These are phyloP conservation scores for Blastobotrys americana DNA, from an alignment of 805 yeast species.

Conservation along the genomic window DNA sequence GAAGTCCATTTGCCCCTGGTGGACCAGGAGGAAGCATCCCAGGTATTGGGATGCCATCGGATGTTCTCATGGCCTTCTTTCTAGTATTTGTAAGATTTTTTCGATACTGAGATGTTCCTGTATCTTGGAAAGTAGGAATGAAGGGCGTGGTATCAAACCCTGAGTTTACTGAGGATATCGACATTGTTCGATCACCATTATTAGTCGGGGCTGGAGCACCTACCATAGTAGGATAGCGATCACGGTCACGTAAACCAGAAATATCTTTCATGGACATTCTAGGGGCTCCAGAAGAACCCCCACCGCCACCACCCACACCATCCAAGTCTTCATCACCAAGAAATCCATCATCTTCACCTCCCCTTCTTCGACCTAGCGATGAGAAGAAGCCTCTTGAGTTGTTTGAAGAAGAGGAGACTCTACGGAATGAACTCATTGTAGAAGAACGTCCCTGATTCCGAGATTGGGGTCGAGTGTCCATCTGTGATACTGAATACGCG, in stretches of 20 bases:
- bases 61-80: slow-evolving; percentile 17
- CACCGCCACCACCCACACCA: slow-evolving; percentile 25
- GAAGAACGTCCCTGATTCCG: slow-evolving; percentile 9
- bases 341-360: slow-evolving; percentile 8
- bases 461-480: slow-evolving; percentile 2
- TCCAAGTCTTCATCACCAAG: slow-evolving; percentile 15
- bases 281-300: slow-evolving; percentile 18
- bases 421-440: slow-evolving; percentile 12
- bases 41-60: slow-evolving; percentile 15
- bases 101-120: slow-evolving; percentile 15
- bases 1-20: slow-evolving; percentile 11
- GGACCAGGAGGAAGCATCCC: slow-evolving; percentile 2
- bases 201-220: slow-evolving; percentile 7
- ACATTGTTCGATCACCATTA: slow-evolving; percentile 23
- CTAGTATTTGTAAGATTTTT: slow-evolving; percentile 19
- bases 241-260: slow-evolving; percentile 27
- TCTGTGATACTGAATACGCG: slow-evolving; percentile 6
- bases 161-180: slow-evolving; percentile 25
- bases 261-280: slow-evolving; percentile 22
- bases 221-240: slow-evolving; percentile 28
- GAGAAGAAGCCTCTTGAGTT: slow-evolving; percentile 17
- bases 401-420: slow-evolving; percentile 14
- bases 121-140: slow-evolving; percentile 26
- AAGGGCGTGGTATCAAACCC: slow-evolving; percentile 32
- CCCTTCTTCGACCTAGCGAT: slow-evolving; percentile 17